Conservation (phyloP, 306 rosid genomes). For the Corylus heterophylla region DNA sequence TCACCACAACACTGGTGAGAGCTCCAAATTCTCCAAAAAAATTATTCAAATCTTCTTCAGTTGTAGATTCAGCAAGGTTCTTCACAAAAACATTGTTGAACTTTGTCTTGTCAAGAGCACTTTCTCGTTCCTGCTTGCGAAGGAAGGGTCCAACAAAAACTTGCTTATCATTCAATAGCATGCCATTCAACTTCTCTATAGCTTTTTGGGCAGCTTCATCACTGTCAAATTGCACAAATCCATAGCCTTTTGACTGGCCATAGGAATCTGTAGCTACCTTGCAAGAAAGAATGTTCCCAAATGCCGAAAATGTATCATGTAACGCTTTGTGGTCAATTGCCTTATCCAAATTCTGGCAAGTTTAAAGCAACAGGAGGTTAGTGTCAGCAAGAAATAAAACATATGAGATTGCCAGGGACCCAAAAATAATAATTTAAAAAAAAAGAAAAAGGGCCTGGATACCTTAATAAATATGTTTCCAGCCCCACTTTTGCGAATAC, state of each 20-base stretch:
- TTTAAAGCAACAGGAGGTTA: slow-evolving; percentile 21
- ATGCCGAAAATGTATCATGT: slow-evolving; percentile 85
- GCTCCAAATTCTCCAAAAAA: slow-evolving; percentile 77
- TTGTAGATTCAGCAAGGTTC: slow-evolving; percentile 75
- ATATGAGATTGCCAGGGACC: slow-evolving; percentile 9
- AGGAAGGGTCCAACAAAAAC: slow-evolving; percentile 97
- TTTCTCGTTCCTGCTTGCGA: slow-evolving; percentile 95
- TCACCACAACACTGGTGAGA: slow-evolving; percentile 81
- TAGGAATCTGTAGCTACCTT: slow-evolving; percentile 85
- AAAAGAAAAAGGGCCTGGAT: slow-evolving; percentile 3
- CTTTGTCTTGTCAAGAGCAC: slow-evolving; percentile 48
- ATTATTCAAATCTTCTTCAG: slow-evolving; percentile 77
- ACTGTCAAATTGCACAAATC: slow-evolving; percentile 89
- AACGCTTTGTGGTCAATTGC: slow-evolving; percentile 94
- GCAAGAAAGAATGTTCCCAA: slow-evolving; percentile 92
- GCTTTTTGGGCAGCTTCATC: slow-evolving; percentile 95
- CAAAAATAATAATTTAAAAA: background rate
- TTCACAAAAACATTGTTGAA: slow-evolving; percentile 91
- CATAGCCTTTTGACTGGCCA: slow-evolving; percentile 96
- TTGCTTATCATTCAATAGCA: slow-evolving; percentile 95
- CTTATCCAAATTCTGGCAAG: slow-evolving; percentile 86
- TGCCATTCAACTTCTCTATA: slow-evolving; percentile 87
- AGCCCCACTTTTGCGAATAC: slow-evolving; percentile 86
- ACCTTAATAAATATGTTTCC: slow-evolving; percentile 98
- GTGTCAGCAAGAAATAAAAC: slow-evolving; percentile 19